Evolutionary conservation across 1,139 yeast species (phyloP).

Genomic region (Pneumocystis canis): DNA sequence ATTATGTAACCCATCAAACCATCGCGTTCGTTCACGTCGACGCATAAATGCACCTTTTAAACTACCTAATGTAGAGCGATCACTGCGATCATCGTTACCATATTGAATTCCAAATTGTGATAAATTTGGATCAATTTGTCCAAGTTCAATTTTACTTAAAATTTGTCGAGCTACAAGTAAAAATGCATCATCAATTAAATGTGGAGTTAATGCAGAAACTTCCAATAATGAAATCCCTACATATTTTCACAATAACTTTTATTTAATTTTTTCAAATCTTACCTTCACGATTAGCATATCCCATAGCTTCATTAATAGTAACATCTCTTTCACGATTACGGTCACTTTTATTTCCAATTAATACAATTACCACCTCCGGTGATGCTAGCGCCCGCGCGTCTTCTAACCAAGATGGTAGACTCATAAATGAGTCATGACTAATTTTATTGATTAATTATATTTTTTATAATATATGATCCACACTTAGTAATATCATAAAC

Average conservation of each 20-base stretch:
- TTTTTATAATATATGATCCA: not conserved
- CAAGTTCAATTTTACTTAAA: slow-evolving; percentile 32
- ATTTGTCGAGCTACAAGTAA: slow-evolving; percentile 30
- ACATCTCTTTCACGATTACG: slow-evolving; percentile 45
- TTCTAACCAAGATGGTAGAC: slow-evolving; percentile 32
- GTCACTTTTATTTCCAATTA: slow-evolving; percentile 38
- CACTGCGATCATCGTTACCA: slow-evolving; percentile 23
- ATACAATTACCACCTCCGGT: slow-evolving; percentile 28
- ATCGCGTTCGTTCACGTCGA: not conserved
- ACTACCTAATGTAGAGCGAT: not conserved
- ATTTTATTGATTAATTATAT: not conserved
- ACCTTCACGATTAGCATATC: not conserved
- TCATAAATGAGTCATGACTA: slow-evolving; percentile 33
- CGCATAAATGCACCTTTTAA: not conserved
- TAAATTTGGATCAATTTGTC: slow-evolving; percentile 32
- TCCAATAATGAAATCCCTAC: slow-evolving; percentile 26
- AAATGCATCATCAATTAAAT: slow-evolving; percentile 47
- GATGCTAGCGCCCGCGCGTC: slow-evolving; percentile 36
- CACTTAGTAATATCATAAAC: slow-evolving; percentile 53
- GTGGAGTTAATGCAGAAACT: slow-evolving; percentile 43
- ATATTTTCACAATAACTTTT: slow-evolving; percentile 20
- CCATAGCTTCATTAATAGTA: slow-evolving; percentile 25
- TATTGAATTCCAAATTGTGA: slow-evolving; percentile 34
- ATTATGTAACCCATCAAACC: not conserved
- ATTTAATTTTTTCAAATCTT: not conserved